phyloP scores from a whole-genome alignment of 1,139 yeast species.

The Lizanozyma gosingica region DNA sequence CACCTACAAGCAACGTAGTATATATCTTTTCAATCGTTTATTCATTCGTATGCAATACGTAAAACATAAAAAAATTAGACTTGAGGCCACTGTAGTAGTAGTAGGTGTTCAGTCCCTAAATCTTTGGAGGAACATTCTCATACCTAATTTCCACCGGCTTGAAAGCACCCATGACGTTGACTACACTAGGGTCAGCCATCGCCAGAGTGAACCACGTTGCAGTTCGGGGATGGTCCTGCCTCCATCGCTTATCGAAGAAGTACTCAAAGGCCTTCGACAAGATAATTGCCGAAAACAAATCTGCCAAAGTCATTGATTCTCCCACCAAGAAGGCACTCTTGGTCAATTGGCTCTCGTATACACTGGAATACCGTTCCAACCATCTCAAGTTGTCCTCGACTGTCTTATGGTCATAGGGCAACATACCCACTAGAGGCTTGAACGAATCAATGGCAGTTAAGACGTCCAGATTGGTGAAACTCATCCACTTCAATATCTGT shows the following conservation, averaged over 20 bases:
- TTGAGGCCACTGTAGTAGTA: too few species aligned
- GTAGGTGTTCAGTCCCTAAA: too few species aligned
- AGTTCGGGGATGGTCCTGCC: constrained; percentile 61
- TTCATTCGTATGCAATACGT: too few species aligned
- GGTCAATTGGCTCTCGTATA: constrained; percentile 13
- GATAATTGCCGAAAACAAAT: constrained; percentile 10
- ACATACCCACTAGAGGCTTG: constrained; percentile 9
- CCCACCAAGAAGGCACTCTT: constrained; percentile 15
- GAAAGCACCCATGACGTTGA: constrained; percentile 21
- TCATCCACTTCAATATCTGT: constrained; percentile 15
- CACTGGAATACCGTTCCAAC: constrained; percentile 6
- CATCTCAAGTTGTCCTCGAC: constrained; percentile 8
- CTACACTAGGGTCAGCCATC: constrained; percentile 39
- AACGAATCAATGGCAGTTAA: constrained; percentile 9
- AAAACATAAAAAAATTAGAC: too few species aligned
- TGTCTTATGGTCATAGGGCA: constrained; percentile 12
- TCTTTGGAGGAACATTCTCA: constrained; percentile 40
- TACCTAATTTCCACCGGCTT: constrained; percentile 29
- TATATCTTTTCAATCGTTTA: too few species aligned
- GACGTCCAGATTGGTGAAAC: constrained; percentile 15
- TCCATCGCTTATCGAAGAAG: constrained; percentile 26
- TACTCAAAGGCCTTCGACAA: constrained; percentile 2
- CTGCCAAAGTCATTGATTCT: constrained; percentile 18
- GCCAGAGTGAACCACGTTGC: constrained; percentile 85
- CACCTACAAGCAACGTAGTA: too few species aligned